Conservation (phyloP, 2,329 filamentous ascomycete species). For the Cladosporium velox region DNA sequence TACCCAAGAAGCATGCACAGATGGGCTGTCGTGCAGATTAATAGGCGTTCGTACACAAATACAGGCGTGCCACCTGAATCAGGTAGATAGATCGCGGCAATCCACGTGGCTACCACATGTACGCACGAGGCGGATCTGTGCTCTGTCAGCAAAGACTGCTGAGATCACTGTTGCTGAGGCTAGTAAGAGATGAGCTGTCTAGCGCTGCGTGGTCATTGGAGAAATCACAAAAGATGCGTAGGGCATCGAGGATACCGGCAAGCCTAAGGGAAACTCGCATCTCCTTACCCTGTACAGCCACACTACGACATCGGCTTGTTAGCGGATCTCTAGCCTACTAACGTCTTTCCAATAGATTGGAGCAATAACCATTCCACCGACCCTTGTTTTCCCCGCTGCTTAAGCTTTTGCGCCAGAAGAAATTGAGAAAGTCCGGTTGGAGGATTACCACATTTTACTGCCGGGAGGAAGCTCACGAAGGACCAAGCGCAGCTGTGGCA, state of each 20-base stretch:
- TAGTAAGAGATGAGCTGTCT: neutral
- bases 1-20: neutral
- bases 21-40: neutral
- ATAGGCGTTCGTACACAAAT: neutral
- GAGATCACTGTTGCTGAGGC: neutral
- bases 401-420: neutral
- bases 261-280: neutral
- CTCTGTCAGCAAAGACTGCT: neutral
- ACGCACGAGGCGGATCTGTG: neutral
- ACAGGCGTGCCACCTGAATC: neutral
- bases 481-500: neutral
- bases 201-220: neutral
- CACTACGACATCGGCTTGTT: neutral
- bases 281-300: neutral
- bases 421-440: neutral
- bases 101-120: constrained; percentile 3
- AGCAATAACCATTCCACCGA: neutral
- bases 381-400: neutral
- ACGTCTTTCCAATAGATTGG: neutral
- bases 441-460: neutral
- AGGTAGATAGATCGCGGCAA: neutral
- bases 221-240: neutral
- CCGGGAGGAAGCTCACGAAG: neutral
- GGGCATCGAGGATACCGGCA: neutral
- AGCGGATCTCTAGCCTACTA: neutral